Evolutionary conservation across 2,329 filamentous ascomycete genomes (phyloP).

Genomic region (Beauveria pseudobassiana): DNA sequence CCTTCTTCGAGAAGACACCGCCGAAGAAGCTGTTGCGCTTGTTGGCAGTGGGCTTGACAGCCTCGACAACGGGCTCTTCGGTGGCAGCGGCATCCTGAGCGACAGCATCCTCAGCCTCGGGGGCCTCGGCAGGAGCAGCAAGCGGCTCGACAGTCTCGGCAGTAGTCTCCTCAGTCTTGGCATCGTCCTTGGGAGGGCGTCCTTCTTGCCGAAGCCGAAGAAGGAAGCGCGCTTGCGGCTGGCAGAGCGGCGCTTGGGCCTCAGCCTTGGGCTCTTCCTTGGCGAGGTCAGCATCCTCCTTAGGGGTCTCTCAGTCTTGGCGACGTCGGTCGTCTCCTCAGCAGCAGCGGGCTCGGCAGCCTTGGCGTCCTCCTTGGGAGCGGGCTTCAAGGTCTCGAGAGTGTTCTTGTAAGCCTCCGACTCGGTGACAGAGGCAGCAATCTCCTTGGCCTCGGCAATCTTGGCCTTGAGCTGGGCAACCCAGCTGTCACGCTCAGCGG

Average conservation of each 20-base stretch:
- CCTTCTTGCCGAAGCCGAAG: constrained; percentile 56
- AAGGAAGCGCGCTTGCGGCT: constrained; percentile 60
- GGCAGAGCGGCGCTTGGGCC: constrained; percentile 53
- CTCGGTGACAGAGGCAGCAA: constrained; percentile 63
- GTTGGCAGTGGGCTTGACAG: constrained; percentile 41
- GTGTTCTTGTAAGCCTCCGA: constrained; percentile 85
- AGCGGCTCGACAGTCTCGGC: constrained; percentile 27
- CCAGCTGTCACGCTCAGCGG: constrained; percentile 87
- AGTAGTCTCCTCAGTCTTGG: constrained; percentile 23
- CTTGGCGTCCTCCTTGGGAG: constrained; percentile 30
- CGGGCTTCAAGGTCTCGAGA: constrained; percentile 60
- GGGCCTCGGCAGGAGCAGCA: constrained; percentile 20
- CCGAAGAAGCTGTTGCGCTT: constrained; percentile 54
- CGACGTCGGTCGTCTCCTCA: constrained; percentile 47
- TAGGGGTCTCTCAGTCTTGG: constrained; percentile 34
- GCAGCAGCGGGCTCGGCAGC: constrained; percentile 15
- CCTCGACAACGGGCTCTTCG: constrained; percentile 28
- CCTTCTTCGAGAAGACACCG: constrained; percentile 43
- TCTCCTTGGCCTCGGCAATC: constrained; percentile 76
- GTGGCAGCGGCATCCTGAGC: constrained; percentile 26
- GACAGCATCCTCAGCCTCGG: constrained; percentile 25
- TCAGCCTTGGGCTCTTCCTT: constrained; percentile 47
- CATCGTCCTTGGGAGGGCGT: constrained; percentile 36
- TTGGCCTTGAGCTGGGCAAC: constrained; percentile 75
- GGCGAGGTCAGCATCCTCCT: constrained; percentile 27